Evolutionary conservation across 176 grass and related monocot species (phyloP).

Genomic region (Hordeum vulgare): MorexV3_pseudomolecules_assembly NC_058519.1:505535437-505535936

Average conservation of each 20-base stretch:
- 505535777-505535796: neutral
- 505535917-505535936: no score
- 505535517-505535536: slow-evolving; percentile 63
- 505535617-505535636: slow-evolving; percentile 55
- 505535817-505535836: no score
- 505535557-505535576: slow-evolving; percentile 48
- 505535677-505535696: slow-evolving; percentile 90
- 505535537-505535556: slow-evolving; percentile 38
- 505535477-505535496: slow-evolving; percentile 62
- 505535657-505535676: slow-evolving; percentile 60
- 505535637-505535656: slow-evolving; percentile 59
- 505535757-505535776: slow-evolving; percentile 31
- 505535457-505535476: slow-evolving; percentile 85
- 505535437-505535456: slow-evolving; percentile 57
- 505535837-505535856: no score
- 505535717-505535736: slow-evolving; percentile 61
- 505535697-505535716: slow-evolving; percentile 69
- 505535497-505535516: slow-evolving; percentile 56
- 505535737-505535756: slow-evolving; percentile 52
- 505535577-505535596: slow-evolving; percentile 58
- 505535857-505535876: no score
- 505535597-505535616: slow-evolving; percentile 77
- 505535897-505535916: no score
- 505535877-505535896: no score
- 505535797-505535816: no score